Conservation (phyloP, 73 alveolate genomes). For the Blepharisma stoltei region DNA sequence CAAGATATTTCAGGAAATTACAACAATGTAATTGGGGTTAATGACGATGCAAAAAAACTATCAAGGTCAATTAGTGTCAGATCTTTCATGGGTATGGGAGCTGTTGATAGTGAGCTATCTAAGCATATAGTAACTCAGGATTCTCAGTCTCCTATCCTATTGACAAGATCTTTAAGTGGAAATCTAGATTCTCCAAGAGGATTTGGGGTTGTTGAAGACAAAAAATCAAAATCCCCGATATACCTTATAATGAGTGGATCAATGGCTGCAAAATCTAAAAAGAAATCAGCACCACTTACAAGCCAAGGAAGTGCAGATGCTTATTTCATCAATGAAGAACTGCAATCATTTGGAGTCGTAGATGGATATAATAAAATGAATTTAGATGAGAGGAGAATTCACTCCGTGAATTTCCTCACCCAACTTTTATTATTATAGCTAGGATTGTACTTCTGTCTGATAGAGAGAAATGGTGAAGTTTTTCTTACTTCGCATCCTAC, state of each 20-base stretch:
- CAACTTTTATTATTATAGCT: neutral
- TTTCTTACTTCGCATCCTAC: neutral
- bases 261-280: slow-evolving; percentile 20
- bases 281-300: neutral
- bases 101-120: neutral
- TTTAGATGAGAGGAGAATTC: no score
- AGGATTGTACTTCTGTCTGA: neutral
- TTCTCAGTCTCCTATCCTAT: neutral
- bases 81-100: neutral
- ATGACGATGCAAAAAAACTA: neutral
- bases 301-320: slow-evolving; percentile 5
- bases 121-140: neutral
- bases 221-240: neutral
- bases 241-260: neutral
- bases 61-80: neutral
- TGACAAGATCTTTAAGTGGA: neutral
- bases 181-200: slow-evolving; percentile 10
- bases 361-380: slow-evolving; percentile 23
- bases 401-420: no score
- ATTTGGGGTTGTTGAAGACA: slow-evolving; percentile 13
- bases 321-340: neutral
- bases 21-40: slow-evolving; percentile 12
- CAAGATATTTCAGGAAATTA: slow-evolving; percentile 2
- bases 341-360: slow-evolving; percentile 25
- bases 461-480: neutral